A percentile compares a stretch with the other conserved stretches of the same genome.
These are phyloP conservation scores for Saturnispora sanitii DNA, from an alignment of 805 yeast species.

Conservation along the genomic window DNA sequence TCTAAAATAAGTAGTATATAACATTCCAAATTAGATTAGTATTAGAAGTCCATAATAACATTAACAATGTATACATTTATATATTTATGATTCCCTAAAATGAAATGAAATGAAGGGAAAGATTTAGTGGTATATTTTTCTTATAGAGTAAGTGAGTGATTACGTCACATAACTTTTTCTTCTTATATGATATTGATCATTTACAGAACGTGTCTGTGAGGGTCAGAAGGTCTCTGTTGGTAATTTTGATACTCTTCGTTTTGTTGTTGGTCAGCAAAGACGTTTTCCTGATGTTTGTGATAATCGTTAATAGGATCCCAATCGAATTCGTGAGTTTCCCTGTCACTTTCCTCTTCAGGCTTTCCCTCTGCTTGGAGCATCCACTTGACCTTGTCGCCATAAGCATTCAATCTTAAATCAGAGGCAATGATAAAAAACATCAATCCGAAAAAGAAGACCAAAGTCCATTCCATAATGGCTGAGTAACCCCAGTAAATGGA, in stretches of 20 bases:
- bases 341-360: background rate
- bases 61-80: too few species aligned
- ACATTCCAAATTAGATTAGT: too few species aligned
- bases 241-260: background rate
- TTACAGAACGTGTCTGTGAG: too few species aligned
- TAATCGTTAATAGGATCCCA: conserved; percentile 7
- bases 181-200: too few species aligned
- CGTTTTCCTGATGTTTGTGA: background rate
- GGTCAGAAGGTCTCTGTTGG: too few species aligned
- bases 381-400: conserved; percentile 12
- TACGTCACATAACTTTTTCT: too few species aligned
- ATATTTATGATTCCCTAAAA: too few species aligned
- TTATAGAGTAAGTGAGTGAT: too few species aligned
- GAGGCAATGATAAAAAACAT: conserved; percentile 51
- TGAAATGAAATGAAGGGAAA: too few species aligned
- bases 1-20: too few species aligned
- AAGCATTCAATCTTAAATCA: conserved; percentile 39
- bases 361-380: conserved; percentile 5
- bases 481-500: conserved; percentile 37
- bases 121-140: too few species aligned
- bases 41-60: too few species aligned
- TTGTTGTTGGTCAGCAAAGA: background rate
- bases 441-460: conserved; percentile 78
- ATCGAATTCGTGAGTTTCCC: conserved; percentile 1
- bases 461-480: conserved; percentile 75